phyloP scores from a whole-genome alignment of 2,329 filamentous ascomycete species.

The Podosphaera fusca region DNA sequence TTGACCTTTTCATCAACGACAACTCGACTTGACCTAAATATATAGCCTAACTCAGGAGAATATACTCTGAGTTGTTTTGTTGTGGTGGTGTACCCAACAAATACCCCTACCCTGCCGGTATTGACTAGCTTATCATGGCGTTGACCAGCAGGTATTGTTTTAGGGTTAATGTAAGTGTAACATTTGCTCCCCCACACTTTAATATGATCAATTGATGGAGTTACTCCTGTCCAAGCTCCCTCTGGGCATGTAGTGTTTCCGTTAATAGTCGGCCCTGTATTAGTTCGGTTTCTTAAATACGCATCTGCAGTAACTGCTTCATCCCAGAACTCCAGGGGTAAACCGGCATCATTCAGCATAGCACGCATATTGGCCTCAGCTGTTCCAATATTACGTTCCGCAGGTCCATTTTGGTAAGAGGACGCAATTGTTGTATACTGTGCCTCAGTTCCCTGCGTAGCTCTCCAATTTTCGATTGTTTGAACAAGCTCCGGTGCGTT shows the following conservation, averaged over 20 bases:
- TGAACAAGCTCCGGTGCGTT: no score
- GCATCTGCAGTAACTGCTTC: conserved; percentile 1
- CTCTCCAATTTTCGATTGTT: no score
- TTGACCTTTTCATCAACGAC: not conserved
- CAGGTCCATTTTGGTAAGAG: not conserved
- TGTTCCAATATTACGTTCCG: not conserved
- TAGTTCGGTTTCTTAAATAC: conserved; percentile 1
- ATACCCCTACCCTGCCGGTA: not conserved
- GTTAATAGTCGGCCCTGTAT: not conserved
- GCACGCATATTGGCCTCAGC: not conserved
- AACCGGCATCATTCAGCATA: conserved; percentile 1
- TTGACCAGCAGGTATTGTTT: not conserved
- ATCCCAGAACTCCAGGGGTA: conserved; percentile 4
- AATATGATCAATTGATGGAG: not conserved
- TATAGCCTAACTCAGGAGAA: conserved; percentile 1
- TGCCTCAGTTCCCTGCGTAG: not conserved
- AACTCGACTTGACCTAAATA: conserved; percentile 1
- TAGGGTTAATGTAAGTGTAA: not conserved
- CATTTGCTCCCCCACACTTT: not conserved
- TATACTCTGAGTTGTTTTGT: conserved; percentile 1
- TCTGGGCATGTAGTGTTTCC: not conserved
- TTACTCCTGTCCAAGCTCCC: not conserved
- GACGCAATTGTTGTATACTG: not conserved
- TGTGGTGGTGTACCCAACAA: not conserved
- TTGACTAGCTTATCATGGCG: not conserved